Conservation (phyloP, 2,329 filamentous ascomycete genomes). For the Fusarium pseudoanthophilum region DNA sequence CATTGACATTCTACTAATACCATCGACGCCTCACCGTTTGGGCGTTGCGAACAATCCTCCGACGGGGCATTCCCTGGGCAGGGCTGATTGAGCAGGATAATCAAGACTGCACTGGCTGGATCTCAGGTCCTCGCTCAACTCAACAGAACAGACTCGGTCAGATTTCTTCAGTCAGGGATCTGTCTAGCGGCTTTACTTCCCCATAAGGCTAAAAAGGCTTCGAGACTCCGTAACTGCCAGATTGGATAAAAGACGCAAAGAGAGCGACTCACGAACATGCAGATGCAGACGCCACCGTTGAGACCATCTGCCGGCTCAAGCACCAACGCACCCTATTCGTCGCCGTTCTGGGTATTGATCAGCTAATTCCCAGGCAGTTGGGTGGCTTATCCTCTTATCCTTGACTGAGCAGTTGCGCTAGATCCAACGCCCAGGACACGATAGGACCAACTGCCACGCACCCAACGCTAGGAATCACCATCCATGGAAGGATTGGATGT, state of each 20-base stretch:
- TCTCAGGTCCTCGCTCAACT: background rate
- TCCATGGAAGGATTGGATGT: background rate
- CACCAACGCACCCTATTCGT: conserved; percentile 28
- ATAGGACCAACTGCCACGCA: background rate
- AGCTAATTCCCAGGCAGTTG: conserved; percentile 30
- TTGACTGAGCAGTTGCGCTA: conserved; percentile 35
- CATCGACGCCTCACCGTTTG: conserved; percentile 36
- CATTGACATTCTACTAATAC: conserved; percentile 5
- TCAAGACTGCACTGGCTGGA: background rate
- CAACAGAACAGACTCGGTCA: background rate
- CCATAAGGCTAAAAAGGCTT: conserved; percentile 20
- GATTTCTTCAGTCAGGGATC: conserved; percentile 1
- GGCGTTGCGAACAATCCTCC: background rate
- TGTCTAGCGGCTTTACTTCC: conserved; percentile 14
- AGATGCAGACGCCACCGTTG: conserved; percentile 35
- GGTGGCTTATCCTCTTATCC: conserved; percentile 29
- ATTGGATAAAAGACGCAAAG: conserved; percentile 33
- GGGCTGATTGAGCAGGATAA: background rate
- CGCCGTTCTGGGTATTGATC: conserved; percentile 41
- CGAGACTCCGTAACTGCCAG: conserved; percentile 23
- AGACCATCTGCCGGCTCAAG: conserved; percentile 27
- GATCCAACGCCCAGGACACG: conserved; percentile 24
- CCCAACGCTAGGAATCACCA: conserved; percentile 31
- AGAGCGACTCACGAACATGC: conserved; percentile 29
- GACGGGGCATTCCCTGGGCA: conserved; percentile 7